These are phyloP conservation scores for Boletus albobrunnescens DNA, from an alignment of 1,284 basidiomycete genomes.

Conservation along the genomic window DNA sequence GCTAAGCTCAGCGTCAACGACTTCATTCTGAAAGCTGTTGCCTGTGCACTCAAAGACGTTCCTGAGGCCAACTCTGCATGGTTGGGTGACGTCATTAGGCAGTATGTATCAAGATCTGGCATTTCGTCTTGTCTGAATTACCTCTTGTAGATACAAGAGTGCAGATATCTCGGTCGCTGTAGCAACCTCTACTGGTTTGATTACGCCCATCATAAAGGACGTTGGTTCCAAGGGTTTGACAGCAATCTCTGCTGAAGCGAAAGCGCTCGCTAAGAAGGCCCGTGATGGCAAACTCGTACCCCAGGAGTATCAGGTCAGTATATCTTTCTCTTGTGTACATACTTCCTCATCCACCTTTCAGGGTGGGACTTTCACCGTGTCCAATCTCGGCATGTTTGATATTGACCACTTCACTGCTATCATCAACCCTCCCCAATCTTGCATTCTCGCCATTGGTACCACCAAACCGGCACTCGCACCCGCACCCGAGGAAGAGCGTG, in stretches of 20 bases:
- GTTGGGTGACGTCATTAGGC: constrained; percentile 93
- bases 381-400: constrained; percentile 98
- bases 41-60: constrained; percentile 88
- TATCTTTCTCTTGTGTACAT: background rate
- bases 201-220: constrained; percentile 97
- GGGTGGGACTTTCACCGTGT: constrained; percentile 99
- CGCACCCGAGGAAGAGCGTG: constrained; percentile 84
- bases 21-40: constrained; percentile 95
- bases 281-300: constrained; percentile 95
- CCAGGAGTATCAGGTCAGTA: constrained; percentile 84
- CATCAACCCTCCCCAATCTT: constrained; percentile 98
- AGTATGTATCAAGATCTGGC: constrained; percentile 52
- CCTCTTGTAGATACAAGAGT: constrained; percentile 75
- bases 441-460: constrained; percentile 93
- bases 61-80: constrained; percentile 98
- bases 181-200: constrained; percentile 92
- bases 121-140: background rate
- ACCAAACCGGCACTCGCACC: constrained; percentile 87
- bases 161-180: constrained; percentile 98
- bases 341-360: constrained; percentile 29
- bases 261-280: constrained; percentile 90
- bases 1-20: constrained; percentile 97
- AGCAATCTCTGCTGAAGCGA: constrained; percentile 88
- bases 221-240: constrained; percentile 90
- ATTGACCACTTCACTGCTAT: constrained; percentile 97